Conservation (phyloP, 2,329 filamentous ascomycete genomes). For the Cryoendolithus antarcticus region DNA sequence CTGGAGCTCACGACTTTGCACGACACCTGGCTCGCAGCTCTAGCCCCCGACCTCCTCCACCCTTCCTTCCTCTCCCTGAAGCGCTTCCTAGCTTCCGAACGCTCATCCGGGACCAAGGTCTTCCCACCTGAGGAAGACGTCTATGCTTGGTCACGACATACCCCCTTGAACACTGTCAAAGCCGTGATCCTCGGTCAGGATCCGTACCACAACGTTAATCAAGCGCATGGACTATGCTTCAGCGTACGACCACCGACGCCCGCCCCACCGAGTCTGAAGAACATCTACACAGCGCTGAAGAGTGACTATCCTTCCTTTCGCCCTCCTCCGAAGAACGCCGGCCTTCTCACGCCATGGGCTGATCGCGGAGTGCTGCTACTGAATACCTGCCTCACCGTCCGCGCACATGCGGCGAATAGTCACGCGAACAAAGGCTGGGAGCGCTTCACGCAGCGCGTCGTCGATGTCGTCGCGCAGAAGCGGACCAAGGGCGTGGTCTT, state of each 20-base stretch:
- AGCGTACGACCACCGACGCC: constrained; percentile 80
- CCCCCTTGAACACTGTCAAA: constrained; percentile 77
- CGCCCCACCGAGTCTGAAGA: constrained; percentile 78
- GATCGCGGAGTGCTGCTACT: constrained; percentile 84
- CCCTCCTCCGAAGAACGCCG: constrained; percentile 62
- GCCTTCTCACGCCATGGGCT: constrained; percentile 85
- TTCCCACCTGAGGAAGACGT: constrained; percentile 83
- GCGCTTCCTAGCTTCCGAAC: constrained; percentile 70
- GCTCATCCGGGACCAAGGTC: constrained; percentile 58
- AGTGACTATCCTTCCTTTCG: constrained; percentile 75
- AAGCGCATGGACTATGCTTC: constrained; percentile 93
- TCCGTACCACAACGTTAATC: constrained; percentile 89
- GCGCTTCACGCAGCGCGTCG: constrained; percentile 77
- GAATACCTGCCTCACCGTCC: constrained; percentile 90
- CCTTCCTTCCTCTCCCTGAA: constrained; percentile 81
- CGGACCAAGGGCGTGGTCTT: constrained; percentile 79
- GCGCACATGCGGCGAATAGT: constrained; percentile 74
- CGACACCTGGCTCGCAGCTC: constrained; percentile 76
- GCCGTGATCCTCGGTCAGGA: constrained; percentile 92
- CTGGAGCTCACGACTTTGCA: constrained; percentile 88
- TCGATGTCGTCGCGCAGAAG: constrained; percentile 71
- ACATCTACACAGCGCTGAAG: constrained; percentile 82
- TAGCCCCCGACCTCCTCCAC: constrained; percentile 74
- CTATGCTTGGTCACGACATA: constrained; percentile 94
- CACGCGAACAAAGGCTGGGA: constrained; percentile 89